Percentiles rank a stretch among this genome's conserved stretches.
Conservation (phyloP, 257 asterid species). For the Salvia hispanica region DNA sequence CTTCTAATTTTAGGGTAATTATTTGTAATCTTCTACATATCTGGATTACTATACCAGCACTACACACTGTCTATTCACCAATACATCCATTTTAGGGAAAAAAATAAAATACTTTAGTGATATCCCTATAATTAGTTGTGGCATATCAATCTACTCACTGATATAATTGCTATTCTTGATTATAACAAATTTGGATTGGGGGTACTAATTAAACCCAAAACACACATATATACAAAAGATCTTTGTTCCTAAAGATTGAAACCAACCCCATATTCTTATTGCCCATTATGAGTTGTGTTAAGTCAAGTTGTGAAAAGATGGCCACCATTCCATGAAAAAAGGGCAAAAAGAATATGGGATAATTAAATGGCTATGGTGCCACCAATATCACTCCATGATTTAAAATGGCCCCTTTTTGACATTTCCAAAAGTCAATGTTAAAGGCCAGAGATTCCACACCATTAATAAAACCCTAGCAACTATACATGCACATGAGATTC, state of each 20-base stretch:
- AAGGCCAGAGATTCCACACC: constrained; percentile 26
- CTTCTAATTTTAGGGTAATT: neutral
- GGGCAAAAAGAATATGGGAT: constrained; percentile 35
- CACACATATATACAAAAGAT: neutral
- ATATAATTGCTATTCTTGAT: neutral
- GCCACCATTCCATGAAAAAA: constrained; percentile 30
- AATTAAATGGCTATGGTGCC: constrained; percentile 25
- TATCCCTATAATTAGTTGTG: neutral
- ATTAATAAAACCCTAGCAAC: constrained; percentile 29
- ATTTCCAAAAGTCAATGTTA: constrained; percentile 42
- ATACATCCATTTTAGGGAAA: neutral
- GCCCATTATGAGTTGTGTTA: constrained; percentile 29
- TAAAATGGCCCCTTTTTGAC: constrained; percentile 33
- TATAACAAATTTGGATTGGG: neutral
- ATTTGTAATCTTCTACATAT: neutral
- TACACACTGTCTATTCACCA: neutral
- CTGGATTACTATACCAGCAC: neutral
- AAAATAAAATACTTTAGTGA: neutral
- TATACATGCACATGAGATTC: too few relatives aligned
- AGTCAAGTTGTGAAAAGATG: constrained; percentile 35
- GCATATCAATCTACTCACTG: neutral
- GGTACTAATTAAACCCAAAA: neutral
- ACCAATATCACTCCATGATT: constrained; percentile 22
- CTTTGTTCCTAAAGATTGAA: constrained; percentile 31
- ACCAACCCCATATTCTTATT: constrained; percentile 23